phyloP scores from a whole-genome alignment of 163 green algal species.

The Chlorella variabilis region DNA sequence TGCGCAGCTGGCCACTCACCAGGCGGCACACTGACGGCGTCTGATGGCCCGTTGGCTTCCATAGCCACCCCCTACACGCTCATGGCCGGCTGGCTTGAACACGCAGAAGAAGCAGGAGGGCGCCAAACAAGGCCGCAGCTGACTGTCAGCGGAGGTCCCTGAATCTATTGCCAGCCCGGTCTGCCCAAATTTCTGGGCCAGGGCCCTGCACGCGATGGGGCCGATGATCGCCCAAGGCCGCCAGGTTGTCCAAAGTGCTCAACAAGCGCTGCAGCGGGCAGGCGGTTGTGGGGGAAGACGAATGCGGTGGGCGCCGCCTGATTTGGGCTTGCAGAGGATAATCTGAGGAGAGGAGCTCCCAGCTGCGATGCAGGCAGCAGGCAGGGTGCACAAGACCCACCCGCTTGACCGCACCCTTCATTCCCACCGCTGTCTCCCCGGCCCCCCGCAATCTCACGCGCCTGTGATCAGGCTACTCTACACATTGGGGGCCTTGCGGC shows the following conservation, averaged over 20 bases:
- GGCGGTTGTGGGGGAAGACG: too few relatives aligned
- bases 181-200: neutral
- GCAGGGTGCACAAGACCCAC: too few relatives aligned
- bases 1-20: neutral
- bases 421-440: too few relatives aligned
- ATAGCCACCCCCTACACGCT: neutral
- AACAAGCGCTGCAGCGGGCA: neutral
- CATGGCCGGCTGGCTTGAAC: neutral
- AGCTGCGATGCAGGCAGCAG: too few relatives aligned
- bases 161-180: neutral
- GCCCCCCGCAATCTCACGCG: too few relatives aligned
- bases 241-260: neutral
- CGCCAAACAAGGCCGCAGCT: neutral
- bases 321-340: too few relatives aligned
- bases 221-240: neutral
- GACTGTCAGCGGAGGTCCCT: neutral
- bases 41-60: conserved; percentile 2
- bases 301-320: too few relatives aligned
- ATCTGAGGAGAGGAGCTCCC: too few relatives aligned
- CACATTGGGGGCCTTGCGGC: too few relatives aligned
- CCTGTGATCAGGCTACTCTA: too few relatives aligned
- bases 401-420: too few relatives aligned
- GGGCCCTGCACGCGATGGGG: neutral
- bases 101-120: neutral
- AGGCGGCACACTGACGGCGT: neutral